Evolutionary conservation across 331 rosid genomes (phyloP).

Genomic region (Arachis monticola): DNA sequence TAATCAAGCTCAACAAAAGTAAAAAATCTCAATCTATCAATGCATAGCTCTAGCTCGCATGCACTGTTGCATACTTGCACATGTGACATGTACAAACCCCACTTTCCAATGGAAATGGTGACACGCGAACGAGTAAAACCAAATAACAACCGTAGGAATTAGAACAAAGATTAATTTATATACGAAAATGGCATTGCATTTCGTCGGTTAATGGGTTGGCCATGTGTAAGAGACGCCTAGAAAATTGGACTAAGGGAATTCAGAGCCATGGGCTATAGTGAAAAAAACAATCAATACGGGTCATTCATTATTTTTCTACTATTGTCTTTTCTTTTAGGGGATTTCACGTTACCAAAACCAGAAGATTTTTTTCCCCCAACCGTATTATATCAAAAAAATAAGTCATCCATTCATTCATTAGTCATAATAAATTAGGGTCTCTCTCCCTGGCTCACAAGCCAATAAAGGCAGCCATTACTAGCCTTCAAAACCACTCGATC

Average conservation of each 20-base stretch:
- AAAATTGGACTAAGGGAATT: constrained; percentile 35
- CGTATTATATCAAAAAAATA: too few relatives aligned
- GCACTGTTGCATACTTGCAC: neutral
- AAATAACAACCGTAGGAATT: constrained; percentile 34
- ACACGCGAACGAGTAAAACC: neutral
- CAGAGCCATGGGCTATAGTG: neutral
- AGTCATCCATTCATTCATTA: too few relatives aligned
- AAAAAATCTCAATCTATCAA: too few relatives aligned
- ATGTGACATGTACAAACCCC: constrained; percentile 24
- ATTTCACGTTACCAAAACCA: constrained; percentile 21
- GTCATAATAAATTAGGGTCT: too few relatives aligned
- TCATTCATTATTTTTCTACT: neutral
- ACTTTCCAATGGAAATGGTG: constrained; percentile 10
- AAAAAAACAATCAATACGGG: neutral
- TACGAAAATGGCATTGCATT: constrained; percentile 37
- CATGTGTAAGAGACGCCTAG: constrained; percentile 37
- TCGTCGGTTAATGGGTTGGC: constrained; percentile 24
- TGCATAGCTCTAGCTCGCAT: too few relatives aligned
- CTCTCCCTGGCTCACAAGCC: constrained; percentile 45
- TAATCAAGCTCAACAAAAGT: neutral
- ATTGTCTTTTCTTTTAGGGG: constrained; percentile 9
- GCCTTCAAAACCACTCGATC: constrained; percentile 48
- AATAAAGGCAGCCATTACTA: constrained; percentile 46
- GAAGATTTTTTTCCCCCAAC: constrained; percentile 26
- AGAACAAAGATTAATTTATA: neutral